Conservation (phyloP, 352 stramenopile species). For the Phytophthora podocarpi region DNA sequence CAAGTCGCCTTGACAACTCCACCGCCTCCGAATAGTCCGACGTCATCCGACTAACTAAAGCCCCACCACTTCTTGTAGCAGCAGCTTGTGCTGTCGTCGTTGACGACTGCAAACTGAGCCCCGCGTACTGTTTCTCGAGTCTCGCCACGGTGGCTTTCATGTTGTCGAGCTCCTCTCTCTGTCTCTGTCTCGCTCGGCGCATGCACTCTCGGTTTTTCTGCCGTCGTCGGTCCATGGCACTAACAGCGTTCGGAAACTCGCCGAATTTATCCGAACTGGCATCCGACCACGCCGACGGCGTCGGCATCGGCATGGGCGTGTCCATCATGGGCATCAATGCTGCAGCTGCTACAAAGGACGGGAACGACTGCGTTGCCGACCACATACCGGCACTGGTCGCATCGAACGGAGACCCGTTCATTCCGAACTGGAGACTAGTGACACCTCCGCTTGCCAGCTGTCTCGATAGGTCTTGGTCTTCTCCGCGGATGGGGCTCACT, state of each 20-base stretch:
- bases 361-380: no score
- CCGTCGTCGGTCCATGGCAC: slow-evolving; percentile 35
- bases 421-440: background rate
- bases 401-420: background rate
- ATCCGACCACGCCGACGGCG: background rate
- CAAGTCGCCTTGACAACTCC: slow-evolving; percentile 31
- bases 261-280: slow-evolving; percentile 6
- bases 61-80: background rate
- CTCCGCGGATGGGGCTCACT: slow-evolving; percentile 19
- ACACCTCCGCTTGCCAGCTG: no score
- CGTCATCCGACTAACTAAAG: background rate
- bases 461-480: slow-evolving; percentile 8
- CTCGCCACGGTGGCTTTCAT: slow-evolving; percentile 40
- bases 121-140: slow-evolving; percentile 46
- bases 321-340: slow-evolving; percentile 18
- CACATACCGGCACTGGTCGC: no score
- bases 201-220: slow-evolving; percentile 55
- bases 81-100: background rate
- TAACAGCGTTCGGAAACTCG: slow-evolving; percentile 24
- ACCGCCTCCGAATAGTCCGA: slow-evolving; percentile 29
- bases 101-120: slow-evolving; percentile 31
- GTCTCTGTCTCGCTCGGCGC: slow-evolving; percentile 41
- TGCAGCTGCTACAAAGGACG: background rate
- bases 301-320: slow-evolving; percentile 1
- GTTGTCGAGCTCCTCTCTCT: slow-evolving; percentile 33